Percentiles rank a stretch among this genome's conserved stretches.
Conservation (phyloP, 257 asterid genomes). For the Nicotiana attenuata region DNA sequence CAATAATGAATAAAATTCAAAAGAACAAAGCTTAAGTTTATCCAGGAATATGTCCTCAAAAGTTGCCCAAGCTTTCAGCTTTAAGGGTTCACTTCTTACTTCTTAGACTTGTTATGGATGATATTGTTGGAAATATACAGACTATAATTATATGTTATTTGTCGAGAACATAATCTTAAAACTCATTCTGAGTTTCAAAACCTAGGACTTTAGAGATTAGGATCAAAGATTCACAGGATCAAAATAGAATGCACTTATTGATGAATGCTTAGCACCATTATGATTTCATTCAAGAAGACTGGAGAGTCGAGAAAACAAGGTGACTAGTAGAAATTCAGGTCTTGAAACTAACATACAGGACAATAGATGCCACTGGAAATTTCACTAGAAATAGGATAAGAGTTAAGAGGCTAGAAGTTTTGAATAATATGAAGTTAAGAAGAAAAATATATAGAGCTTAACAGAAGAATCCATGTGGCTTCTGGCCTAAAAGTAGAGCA, state of each 20-base stretch:
- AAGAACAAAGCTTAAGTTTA: not conserved
- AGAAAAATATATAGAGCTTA: too few relatives aligned
- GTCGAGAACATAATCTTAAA: not conserved
- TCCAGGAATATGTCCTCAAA: not conserved
- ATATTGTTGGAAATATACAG: not conserved
- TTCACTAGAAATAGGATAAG: not conserved
- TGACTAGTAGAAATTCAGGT: not conserved
- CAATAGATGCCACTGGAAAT: not conserved
- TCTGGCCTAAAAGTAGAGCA: not conserved
- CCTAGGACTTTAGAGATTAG: not conserved
- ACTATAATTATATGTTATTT: not conserved
- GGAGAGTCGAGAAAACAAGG: not conserved
- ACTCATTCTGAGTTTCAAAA: not conserved
- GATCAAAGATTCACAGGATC: not conserved
- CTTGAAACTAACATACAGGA: not conserved
- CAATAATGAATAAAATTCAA: not conserved
- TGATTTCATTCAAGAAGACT: not conserved
- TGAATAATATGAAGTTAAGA: not conserved
- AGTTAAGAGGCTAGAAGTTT: not conserved
- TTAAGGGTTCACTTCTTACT: not conserved
- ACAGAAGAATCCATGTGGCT: not conserved
- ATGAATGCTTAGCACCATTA: not conserved
- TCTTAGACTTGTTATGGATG: not conserved
- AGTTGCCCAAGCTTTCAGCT: not conserved
- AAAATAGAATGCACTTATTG: not conserved